A percentile compares a stretch with the other conserved stretches of the same genome.
phyloP scores from a whole-genome alignment of 2,329 filamentous ascomycete genomes.

The Sclerotinia nivalis region DNA sequence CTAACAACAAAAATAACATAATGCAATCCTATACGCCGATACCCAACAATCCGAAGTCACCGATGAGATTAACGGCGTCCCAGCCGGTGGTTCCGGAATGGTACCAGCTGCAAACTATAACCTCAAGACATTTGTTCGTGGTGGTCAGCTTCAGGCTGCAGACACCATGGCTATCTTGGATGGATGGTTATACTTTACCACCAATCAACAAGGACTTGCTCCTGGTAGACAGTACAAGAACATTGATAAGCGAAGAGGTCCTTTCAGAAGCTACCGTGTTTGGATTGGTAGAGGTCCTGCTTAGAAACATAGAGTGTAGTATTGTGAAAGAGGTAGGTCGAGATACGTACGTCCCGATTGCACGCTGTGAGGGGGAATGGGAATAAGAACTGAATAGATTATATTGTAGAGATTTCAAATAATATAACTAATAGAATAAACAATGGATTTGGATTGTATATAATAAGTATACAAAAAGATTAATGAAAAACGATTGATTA shows the following conservation, averaged over 20 bases:
- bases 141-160: conserved; percentile 5
- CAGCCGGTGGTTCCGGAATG: not conserved
- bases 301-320: too few relatives aligned
- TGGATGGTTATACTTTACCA: conserved; percentile 12
- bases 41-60: conserved; percentile 9
- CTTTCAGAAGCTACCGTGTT: not conserved
- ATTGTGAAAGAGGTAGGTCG: too few relatives aligned
- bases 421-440: too few relatives aligned
- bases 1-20: not conserved
- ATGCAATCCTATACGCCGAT: conserved; percentile 8
- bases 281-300: conserved; percentile 14
- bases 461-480: too few relatives aligned
- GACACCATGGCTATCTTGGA: conserved; percentile 17
- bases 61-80: not conserved
- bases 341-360: too few relatives aligned
- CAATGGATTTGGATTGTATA: too few relatives aligned
- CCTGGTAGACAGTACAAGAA: conserved; percentile 14
- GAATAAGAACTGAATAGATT: too few relatives aligned
- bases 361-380: too few relatives aligned
- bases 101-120: conserved; percentile 6
- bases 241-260: conserved; percentile 4
- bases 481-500: too few relatives aligned
- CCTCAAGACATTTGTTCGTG: not conserved
- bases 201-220: conserved; percentile 12
- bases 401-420: too few relatives aligned